Conservation (phyloP, 495 filamentous ascomycete species). For the Lasiosphaeria ovina region DNA sequence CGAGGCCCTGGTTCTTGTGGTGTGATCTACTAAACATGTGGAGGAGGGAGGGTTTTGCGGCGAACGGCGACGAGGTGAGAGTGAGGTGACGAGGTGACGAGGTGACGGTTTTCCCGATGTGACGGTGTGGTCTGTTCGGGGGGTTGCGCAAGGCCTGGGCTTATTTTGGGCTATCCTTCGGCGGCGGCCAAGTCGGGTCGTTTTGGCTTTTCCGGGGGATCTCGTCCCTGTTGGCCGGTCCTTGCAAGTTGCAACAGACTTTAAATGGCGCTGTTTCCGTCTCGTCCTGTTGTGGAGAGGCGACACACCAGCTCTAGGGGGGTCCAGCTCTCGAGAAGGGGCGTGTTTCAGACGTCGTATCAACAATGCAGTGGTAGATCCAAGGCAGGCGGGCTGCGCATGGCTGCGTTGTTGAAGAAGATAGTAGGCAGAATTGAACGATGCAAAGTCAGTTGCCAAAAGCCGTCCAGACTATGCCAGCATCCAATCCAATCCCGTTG, state of each 20-base stretch:
- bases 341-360: constrained; percentile 38
- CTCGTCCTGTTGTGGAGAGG: constrained; percentile 17
- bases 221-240: constrained; percentile 23
- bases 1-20: constrained; percentile 36
- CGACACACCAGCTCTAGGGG: constrained; percentile 20
- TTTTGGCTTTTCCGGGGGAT: constrained; percentile 25
- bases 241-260: constrained; percentile 17
- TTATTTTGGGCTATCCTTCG: constrained; percentile 14
- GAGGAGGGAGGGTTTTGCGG: constrained; percentile 14
- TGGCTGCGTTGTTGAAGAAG: constrained; percentile 16
- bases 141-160: constrained; percentile 9
- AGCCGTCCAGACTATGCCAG: constrained; percentile 4
- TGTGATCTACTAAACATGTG: constrained; percentile 53
- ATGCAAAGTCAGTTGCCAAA: constrained; percentile 7
- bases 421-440: constrained; percentile 14
- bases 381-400: constrained; percentile 24
- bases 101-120: no score
- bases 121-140: constrained; percentile 4
- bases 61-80: constrained; percentile 14
- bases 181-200: constrained; percentile 11
- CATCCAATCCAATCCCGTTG: neutral
- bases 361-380: constrained; percentile 34
- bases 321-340: constrained; percentile 20
- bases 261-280: constrained; percentile 17
- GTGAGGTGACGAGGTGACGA: no score